These are phyloP conservation scores for Komagataella pastoris DNA, from an alignment of 805 yeast species.

Conservation along the genomic window DNA sequence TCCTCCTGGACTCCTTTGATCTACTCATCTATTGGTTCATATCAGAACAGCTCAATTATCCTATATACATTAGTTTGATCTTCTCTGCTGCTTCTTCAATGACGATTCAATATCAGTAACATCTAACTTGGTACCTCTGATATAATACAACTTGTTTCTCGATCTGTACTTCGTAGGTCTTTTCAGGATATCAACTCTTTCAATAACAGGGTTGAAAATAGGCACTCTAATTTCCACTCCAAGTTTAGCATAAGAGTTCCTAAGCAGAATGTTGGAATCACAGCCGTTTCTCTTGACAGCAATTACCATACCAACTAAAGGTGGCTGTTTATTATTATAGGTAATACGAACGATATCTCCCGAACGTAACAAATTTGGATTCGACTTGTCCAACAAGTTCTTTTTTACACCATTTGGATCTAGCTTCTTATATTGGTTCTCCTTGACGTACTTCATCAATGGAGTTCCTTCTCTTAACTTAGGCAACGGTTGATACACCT, in stretches of 20 bases:
- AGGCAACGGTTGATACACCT: conserved; percentile 37
- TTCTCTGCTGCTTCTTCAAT: neutral
- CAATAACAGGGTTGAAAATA: conserved; percentile 65
- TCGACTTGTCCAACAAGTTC: conserved; percentile 31
- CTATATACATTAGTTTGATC: neutral
- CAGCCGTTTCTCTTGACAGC: conserved; percentile 62
- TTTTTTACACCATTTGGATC: conserved; percentile 67
- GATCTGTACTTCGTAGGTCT: conserved; percentile 61
- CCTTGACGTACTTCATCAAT: conserved; percentile 30
- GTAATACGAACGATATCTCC: conserved; percentile 76
- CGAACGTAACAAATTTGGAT: conserved; percentile 43
- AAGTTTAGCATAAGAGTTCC: conserved; percentile 72
- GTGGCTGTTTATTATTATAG: conserved; percentile 46
- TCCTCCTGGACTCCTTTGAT: too few species aligned
- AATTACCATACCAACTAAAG: conserved; percentile 66
- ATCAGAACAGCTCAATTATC: neutral
- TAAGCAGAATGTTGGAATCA: conserved; percentile 63
- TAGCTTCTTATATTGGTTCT: conserved; percentile 38
- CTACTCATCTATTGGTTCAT: neutral
- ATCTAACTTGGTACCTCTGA: conserved; percentile 68
- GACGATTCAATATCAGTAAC: conserved; percentile 50
- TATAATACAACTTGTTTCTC: conserved; percentile 82
- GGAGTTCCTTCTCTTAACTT: conserved; percentile 30
- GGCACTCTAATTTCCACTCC: conserved; percentile 81
- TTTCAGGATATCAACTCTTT: conserved; percentile 64